These are phyloP conservation scores for Backusella mclennaniae DNA, from an alignment of 192 early-diverging fungal genomes.

Conservation along the genomic window DNA sequence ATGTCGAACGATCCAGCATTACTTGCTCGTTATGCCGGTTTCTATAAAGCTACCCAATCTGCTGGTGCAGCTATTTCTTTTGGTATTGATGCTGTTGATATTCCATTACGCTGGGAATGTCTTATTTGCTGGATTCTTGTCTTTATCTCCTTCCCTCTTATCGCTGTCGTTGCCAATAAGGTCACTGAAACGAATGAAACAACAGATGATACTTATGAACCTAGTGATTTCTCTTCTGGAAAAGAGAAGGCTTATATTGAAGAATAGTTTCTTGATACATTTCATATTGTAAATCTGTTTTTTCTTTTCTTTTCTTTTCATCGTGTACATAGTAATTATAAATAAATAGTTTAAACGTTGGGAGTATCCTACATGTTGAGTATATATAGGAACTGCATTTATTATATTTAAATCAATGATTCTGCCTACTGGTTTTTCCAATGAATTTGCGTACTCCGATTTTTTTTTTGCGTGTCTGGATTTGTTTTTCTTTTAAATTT, in stretches of 20 bases:
- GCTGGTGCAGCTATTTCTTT: slow-evolving; percentile 74
- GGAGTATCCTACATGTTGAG: no score
- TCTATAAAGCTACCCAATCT: slow-evolving; percentile 87
- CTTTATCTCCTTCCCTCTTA: slow-evolving; percentile 47
- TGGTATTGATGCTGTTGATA: slow-evolving; percentile 60
- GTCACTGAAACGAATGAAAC: slow-evolving; percentile 44
- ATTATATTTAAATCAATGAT: no score
- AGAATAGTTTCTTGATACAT: not conserved
- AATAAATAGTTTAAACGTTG: not conserved
- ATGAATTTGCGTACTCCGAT: no score
- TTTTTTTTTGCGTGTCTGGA: no score
- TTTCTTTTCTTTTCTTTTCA: not conserved
- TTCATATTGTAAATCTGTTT: not conserved
- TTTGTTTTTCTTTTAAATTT: no score
- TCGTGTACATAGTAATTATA: not conserved
- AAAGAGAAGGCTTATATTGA: not conserved
- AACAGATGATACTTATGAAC: not conserved
- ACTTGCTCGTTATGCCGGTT: slow-evolving; percentile 74
- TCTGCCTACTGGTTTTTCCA: no score
- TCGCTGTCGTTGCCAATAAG: slow-evolving; percentile 48
- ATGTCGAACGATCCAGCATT: slow-evolving; percentile 52
- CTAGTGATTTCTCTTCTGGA: not conserved
- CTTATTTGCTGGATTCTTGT: slow-evolving; percentile 57
- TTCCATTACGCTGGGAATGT: slow-evolving; percentile 31
- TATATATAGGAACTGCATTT: no score